These are phyloP conservation scores for Sesbania bispinosa DNA, from an alignment of 306 rosid species.

Conservation along the genomic window DNA sequence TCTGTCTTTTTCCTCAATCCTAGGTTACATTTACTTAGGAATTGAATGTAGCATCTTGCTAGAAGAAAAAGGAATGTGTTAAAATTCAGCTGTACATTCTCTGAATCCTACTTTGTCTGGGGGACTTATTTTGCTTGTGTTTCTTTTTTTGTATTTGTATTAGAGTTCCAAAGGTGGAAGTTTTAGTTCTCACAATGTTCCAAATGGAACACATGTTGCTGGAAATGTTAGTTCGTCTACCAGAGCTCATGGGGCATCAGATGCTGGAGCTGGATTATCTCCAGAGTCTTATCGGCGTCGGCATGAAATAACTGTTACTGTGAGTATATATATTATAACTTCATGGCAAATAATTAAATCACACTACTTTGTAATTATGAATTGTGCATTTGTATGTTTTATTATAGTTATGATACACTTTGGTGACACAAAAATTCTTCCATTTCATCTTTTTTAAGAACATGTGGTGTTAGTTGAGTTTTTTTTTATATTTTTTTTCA, in stretches of 20 bases:
- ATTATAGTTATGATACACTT: slow-evolving; percentile 36
- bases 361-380: neutral
- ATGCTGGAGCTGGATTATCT: slow-evolving; percentile 66
- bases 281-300: slow-evolving; percentile 73
- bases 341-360: neutral
- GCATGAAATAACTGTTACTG: slow-evolving; percentile 83
- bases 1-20: neutral
- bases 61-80: neutral
- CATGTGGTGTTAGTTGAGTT: neutral
- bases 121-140: slow-evolving; percentile 2
- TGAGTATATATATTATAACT: slow-evolving; percentile 40
- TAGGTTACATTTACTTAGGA: neutral
- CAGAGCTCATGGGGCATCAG: slow-evolving; percentile 50
- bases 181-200: slow-evolving; percentile 36
- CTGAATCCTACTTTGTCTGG: neutral
- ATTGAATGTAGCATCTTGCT: slow-evolving; percentile 10
- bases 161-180: slow-evolving; percentile 58
- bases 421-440: neutral
- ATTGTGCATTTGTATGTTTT: neutral
- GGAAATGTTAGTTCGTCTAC: slow-evolving; percentile 48
- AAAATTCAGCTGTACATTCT: neutral
- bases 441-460: neutral
- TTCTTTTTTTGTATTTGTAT: no score
- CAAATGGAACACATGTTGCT: slow-evolving; percentile 45
- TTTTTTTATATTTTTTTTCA: slow-evolving; percentile 21